Percentiles rank a stretch among this genome's conserved stretches.
Conservation (phyloP, 2,329 filamentous ascomycete species). For the Penicillium psychrosexuale region DNA sequence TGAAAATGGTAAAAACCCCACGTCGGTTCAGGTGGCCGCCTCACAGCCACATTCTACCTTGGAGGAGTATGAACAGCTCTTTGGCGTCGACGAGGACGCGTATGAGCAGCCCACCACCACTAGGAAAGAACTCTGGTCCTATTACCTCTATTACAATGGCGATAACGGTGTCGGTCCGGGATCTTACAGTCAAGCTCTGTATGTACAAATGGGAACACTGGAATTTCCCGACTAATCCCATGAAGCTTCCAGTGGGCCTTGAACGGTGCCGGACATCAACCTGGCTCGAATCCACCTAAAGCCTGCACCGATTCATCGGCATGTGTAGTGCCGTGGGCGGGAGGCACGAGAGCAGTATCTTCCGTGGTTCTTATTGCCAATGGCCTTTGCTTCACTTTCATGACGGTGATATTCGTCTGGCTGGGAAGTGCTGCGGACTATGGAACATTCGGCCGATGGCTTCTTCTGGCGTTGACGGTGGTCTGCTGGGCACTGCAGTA, state of each 20-base stretch:
- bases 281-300: slow-evolving; percentile 32
- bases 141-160: slow-evolving; percentile 47
- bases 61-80: slow-evolving; percentile 36
- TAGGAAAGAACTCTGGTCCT: slow-evolving; percentile 43
- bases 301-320: slow-evolving; percentile 34
- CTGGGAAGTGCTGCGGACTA: slow-evolving; percentile 45
- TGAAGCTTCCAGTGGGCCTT: slow-evolving; percentile 42
- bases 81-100: slow-evolving; percentile 36
- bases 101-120: slow-evolving; percentile 42
- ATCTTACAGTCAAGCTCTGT: slow-evolving; percentile 43
- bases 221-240: not conserved
- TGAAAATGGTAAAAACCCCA: slow-evolving; percentile 13
- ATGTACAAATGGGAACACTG: slow-evolving; percentile 1
- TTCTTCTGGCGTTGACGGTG: slow-evolving; percentile 41
- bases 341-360: slow-evolving; percentile 36
- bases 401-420: slow-evolving; percentile 45
- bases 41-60: slow-evolving; percentile 16
- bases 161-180: slow-evolving; percentile 45
- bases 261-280: slow-evolving; percentile 39
- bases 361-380: slow-evolving; percentile 44
- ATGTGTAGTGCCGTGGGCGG: slow-evolving; percentile 42
- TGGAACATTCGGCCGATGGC: slow-evolving; percentile 42
- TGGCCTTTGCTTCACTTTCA: slow-evolving; percentile 43
- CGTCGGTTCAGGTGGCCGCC: not conserved
- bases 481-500: slow-evolving; percentile 44